Evolutionary conservation across 2,329 filamentous ascomycete genomes (phyloP), one percentile per base, ranked within the genome.

Genomic region (Fusarium avenaceum): DNA sequence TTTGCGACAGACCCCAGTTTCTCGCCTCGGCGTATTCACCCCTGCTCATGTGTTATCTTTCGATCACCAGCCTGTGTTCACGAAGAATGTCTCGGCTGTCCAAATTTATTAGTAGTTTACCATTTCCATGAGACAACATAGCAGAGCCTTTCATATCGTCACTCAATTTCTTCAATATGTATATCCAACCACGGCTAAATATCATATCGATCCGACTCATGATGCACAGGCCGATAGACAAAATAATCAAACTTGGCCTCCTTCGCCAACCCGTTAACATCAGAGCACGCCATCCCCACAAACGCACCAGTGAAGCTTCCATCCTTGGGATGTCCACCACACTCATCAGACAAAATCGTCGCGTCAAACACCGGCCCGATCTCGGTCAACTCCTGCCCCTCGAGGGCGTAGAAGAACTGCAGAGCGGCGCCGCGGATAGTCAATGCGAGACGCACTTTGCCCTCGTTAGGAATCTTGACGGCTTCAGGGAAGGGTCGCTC

Each of bases 301-400:
- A 88, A 88, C 1, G 87, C 86, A 1, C 87, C 87, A 1, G 87
- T 90, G 65, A 90, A 90, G 74, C 87, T 90, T 2, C 87, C 87
- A 65, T 89, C 86, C 4, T 79, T 82, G 63, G 85, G 82, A 63
- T 89, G 87, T 0, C 87, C 87, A 11, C 87, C 87, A 58, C 87
- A 90, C 77, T 90, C 88, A 69, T 90, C 88, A 13, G 83, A 86
- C 9, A 90, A 62, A 15, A 89, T 84, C 8, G 85, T 86, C 0
- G 87, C 87, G 68, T 90, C 86, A 44, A 84, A 84, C 2, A 86
- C 83, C 0, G 84, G 85, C 0, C 87, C 87, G 48, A 89, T 79
- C 63, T 81, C 76, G 71, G 80, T 79, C 61, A 87, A 63, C 26
- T 80, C 69, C 13, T 77, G 78, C 0, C 79, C 82, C 24, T 82